phyloP scores from a whole-genome alignment of 1,139 yeast genomes.

The Diutina neorugosa region DNA sequence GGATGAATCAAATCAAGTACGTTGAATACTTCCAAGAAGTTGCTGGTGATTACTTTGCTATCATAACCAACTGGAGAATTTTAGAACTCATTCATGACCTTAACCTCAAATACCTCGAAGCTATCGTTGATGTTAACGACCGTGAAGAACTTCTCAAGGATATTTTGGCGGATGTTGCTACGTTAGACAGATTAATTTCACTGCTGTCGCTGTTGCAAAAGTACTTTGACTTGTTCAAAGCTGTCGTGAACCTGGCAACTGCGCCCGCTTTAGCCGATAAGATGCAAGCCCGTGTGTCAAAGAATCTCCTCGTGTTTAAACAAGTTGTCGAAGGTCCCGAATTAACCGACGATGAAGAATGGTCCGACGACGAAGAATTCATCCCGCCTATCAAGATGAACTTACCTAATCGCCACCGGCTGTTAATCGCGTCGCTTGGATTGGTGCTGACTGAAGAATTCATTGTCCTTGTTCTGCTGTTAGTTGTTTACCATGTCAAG shows the following conservation, averaged over 20 bases:
- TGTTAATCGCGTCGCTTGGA: neutral
- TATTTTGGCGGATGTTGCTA: neutral
- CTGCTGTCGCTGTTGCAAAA: neutral
- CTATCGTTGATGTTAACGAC: neutral
- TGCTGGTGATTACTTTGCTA: neutral
- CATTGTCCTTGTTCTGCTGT: neutral
- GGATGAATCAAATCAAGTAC: neutral
- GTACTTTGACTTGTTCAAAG: neutral
- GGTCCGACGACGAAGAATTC: neutral
- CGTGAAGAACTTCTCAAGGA: neutral
- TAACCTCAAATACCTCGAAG: neutral
- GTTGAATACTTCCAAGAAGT: neutral
- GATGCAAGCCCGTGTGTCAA: neutral
- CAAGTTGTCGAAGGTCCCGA: constrained; percentile 2
- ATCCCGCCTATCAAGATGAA: neutral
- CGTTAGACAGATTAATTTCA: neutral
- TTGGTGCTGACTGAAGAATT: neutral
- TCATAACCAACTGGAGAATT: neutral
- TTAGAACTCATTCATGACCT: neutral
- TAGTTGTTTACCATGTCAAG: constrained; percentile 1
- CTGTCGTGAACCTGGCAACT: neutral
- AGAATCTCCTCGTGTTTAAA: neutral
- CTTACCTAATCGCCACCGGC: neutral
- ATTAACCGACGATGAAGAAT: constrained; percentile 1
- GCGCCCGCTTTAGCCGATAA: neutral